Evolutionary conservation across 257 asterid genomes (phyloP), one percentile per base, ranked within the genome.

Genomic region (Solanum stenotomum): DNA sequence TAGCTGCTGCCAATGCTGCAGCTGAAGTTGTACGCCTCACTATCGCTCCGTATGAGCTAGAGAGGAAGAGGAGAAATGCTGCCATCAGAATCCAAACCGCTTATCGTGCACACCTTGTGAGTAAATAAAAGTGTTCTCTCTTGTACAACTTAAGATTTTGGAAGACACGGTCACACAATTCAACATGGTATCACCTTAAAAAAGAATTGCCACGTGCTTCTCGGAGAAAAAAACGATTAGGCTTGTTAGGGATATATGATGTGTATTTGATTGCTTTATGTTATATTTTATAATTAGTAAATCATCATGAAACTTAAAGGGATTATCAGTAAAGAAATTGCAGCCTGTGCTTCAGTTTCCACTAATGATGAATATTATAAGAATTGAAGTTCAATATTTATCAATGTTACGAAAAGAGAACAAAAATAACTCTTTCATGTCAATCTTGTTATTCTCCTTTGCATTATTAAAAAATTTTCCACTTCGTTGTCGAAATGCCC

Each of bases 1-100:
- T 95, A 84, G 98, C 98, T 6, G 96, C 99, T 10, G 98, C 99
- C 72, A 95, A 93, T 89, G 96, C 98, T 18, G 99, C 99, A 2
- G 99, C 95, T 0, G 98, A 95, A 92, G 95, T 96, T 12, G 98
- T 96, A 87, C 95, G 95, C 29, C 96, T 95, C 49, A 93, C 99
- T 0, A 91, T 89, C 18, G 84, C 65, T n/a, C 93, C 95, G 4
- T 89, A 49, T 34, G 88, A 90, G 68, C 83, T 82, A 12, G 86
- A 88, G 34, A 86, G 72, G 92, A 93, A 59, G 12, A 89, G 38
- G 20, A 90, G 59, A 78, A 67, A 68, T 76, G 94, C 98, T 0
- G 94, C 95, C 27, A 77, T 93, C 87, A 94, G 76, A 89, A 95
- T 96, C 89, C 99, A 96, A 86, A 92, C 94, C 67, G 88, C 94